phyloP scores from a whole-genome alignment of 768 basidiomycete genomes.

The Rhizopogon rudus region DNA sequence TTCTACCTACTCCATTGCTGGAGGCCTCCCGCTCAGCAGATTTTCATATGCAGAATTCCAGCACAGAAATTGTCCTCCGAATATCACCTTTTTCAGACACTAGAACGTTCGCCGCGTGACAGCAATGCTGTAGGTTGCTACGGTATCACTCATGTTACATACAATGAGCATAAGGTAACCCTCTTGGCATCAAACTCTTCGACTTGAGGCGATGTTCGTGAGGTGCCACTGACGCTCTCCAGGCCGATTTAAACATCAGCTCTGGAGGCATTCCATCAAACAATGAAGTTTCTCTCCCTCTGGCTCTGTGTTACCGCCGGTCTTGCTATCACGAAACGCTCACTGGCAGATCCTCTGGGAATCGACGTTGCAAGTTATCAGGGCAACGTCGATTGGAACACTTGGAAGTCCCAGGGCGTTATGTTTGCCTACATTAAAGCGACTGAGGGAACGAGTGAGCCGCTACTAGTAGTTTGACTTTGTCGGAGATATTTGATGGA shows the following conservation, averaged over 20 bases:
- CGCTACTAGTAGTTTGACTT: neutral
- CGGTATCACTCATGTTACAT: too few species aligned
- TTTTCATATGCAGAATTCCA: too few species aligned
- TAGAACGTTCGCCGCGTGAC: too few species aligned
- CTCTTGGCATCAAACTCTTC: neutral
- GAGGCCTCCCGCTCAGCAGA: too few species aligned
- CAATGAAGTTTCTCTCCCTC: neutral
- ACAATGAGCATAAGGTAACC: neutral
- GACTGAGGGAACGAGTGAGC: conserved; percentile 47
- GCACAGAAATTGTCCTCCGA: too few species aligned
- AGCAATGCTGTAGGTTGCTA: too few species aligned
- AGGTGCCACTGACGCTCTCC: neutral
- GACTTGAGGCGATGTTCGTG: neutral
- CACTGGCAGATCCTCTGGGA: conserved; percentile 30
- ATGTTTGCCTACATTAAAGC: conserved; percentile 56
- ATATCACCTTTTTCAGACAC: too few species aligned
- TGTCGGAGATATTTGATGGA: neutral
- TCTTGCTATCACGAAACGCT: conserved; percentile 25
- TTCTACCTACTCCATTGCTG: too few species aligned
- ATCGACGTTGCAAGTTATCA: conserved; percentile 50
- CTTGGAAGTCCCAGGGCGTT: conserved; percentile 43
- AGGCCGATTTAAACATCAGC: too few species aligned
- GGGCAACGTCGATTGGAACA: conserved; percentile 40
- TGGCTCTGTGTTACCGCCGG: neutral
- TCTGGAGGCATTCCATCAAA: neutral